Base-by-base conservation (phyloP, 106 monocot genomes). In the Posidonia australis region DNA sequence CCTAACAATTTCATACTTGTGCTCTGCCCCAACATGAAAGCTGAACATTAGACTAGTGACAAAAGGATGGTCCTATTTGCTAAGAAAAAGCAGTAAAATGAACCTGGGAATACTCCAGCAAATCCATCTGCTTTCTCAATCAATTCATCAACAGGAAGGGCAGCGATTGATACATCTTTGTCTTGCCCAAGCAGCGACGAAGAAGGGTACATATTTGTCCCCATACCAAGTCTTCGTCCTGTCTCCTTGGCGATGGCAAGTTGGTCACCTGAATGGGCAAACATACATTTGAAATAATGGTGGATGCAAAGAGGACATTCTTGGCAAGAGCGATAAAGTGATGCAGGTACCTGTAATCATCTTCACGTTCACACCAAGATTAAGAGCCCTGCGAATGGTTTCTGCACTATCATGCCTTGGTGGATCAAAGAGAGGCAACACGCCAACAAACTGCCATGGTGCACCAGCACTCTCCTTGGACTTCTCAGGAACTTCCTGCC, bases 291-390 rank as follows among this genome's bases (percentile, higher is more conserved):
- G 20, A 52, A 9, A 9, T 22, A 9, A 9, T 17, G 22, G 52
- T 10, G 14, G 2, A 51, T 16, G 18, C 10, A 22, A 10, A 54
- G n/a, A 54, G 14, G 25, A 0, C 13, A 46, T 10, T 49, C 5
- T 5, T 9, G 20, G 9, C 29, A 24, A 67, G 23, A 57, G 14
- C 44, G 16, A 57, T 10, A 22, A 27, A 21, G 13, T 5, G 9
- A 24, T 16, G 13, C 21, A 44, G 12, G 5, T 29, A 90, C 90
- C 90, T 27, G 90, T 90, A 55, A 90, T 90, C 90, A 90, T 90
- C 73, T 85, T 90, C 18, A 90, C 90, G 58, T 90, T 90, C 17
- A 90, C 90, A 18, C 85, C 90, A 62, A 90, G 85, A 63, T 90
- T 83, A 23, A 90, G 85, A 68, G 90, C 90, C 63, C 80, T 68